A percentile compares a stretch with the other conserved stretches of the same genome.
Conservation (phyloP, 2,329 filamentous ascomycete species). For the Fusarium fujikuroi region DNA sequence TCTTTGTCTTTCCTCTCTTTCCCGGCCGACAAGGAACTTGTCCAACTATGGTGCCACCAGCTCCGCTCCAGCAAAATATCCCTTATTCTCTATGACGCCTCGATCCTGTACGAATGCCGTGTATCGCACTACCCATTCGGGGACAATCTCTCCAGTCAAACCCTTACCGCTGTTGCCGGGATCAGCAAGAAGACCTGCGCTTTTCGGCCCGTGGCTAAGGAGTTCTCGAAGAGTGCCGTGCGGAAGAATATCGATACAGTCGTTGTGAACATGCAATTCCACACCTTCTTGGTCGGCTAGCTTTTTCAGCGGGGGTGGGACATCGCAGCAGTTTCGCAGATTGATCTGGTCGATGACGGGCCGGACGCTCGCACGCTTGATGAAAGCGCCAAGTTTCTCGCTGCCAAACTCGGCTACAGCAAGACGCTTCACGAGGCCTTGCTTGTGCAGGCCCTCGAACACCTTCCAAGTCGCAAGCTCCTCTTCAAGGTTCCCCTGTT, state of each 20-base stretch:
- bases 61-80: slow-evolving; percentile 91
- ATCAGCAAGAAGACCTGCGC: slow-evolving; percentile 80
- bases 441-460: slow-evolving; percentile 77
- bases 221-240: slow-evolving; percentile 86
- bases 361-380: slow-evolving; percentile 74
- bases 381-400: slow-evolving; percentile 81
- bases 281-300: slow-evolving; percentile 87
- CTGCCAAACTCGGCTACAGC: slow-evolving; percentile 93
- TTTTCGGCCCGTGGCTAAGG: slow-evolving; percentile 75
- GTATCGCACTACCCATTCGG: slow-evolving; percentile 97
- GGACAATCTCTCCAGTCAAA: slow-evolving; percentile 80
- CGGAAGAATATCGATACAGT: slow-evolving; percentile 91
- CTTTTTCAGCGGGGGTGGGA: slow-evolving; percentile 85
- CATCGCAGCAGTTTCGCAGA: slow-evolving; percentile 92
- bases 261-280: slow-evolving; percentile 91
- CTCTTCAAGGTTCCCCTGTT: slow-evolving; percentile 73
- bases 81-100: slow-evolving; percentile 98
- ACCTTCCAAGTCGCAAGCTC: slow-evolving; percentile 75
- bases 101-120: slow-evolving; percentile 93
- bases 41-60: slow-evolving; percentile 57
- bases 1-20: not conserved
- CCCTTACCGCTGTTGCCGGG: slow-evolving; percentile 62
- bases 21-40: not conserved
- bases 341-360: slow-evolving; percentile 97
- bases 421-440: slow-evolving; percentile 78